Evolutionary conservation across 306 rosid genomes (phyloP).

Genomic region (Calophaca sinica): DNA sequence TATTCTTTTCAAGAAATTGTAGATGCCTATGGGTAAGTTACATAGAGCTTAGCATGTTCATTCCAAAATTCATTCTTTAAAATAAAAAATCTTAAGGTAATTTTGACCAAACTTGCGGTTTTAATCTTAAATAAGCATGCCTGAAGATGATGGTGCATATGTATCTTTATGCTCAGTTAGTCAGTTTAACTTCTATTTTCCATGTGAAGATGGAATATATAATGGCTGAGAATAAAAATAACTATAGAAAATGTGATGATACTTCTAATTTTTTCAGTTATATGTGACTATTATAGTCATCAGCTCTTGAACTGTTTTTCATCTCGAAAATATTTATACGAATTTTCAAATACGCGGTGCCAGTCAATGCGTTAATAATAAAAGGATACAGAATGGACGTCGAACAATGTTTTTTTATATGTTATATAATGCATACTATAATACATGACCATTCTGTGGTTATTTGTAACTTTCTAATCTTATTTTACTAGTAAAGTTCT

Average conservation of each 20-base stretch:
- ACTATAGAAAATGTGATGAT: not conserved
- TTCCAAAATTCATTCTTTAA: constrained; percentile 1
- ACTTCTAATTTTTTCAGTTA: not conserved
- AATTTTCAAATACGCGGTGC: too few species aligned
- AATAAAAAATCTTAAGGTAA: not conserved
- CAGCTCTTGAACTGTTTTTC: not conserved
- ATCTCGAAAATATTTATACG: not conserved
- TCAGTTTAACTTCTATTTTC: not conserved
- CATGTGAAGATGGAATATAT: constrained; percentile 10
- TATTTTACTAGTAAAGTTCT: too few species aligned
- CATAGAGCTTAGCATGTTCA: constrained; percentile 9
- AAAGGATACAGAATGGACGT: too few species aligned
- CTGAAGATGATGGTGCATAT: not conserved
- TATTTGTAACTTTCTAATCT: too few species aligned
- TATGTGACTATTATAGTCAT: not conserved
- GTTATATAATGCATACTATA: too few species aligned
- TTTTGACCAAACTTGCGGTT: constrained; percentile 8
- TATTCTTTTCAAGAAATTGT: constrained; percentile 80
- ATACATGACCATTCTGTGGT: too few species aligned
- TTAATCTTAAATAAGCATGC: not conserved
- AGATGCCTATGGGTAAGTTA: constrained; percentile 86
- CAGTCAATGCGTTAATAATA: too few species aligned
- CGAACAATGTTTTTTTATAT: too few species aligned
- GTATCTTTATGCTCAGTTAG: not conserved
- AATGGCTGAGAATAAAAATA: not conserved